phyloP scores from a whole-genome alignment of 495 filamentous ascomycete genomes.

The Paragyromitra xinjiangensis region DNA sequence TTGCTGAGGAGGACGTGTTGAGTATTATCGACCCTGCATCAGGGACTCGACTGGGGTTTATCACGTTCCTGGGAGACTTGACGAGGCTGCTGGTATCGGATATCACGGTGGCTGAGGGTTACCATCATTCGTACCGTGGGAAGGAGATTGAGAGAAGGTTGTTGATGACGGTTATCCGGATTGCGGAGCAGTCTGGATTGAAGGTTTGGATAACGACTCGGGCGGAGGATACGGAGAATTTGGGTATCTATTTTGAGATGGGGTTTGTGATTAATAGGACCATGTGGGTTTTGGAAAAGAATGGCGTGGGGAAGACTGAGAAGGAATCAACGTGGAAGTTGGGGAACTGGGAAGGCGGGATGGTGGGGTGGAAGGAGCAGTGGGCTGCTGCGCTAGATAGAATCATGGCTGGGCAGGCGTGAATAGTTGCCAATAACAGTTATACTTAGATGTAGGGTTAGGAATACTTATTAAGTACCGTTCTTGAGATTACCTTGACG shows the following conservation, averaged over 20 bases:
- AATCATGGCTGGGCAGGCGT: conserved; percentile 49
- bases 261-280: conserved; percentile 50
- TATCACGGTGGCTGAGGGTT: conserved; percentile 24
- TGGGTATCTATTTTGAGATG: conserved; percentile 37
- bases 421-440: background rate
- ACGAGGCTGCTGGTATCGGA: conserved; percentile 32
- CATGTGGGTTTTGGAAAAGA: conserved; percentile 47
- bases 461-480: background rate
- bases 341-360: conserved; percentile 48
- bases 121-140: conserved; percentile 32
- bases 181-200: conserved; percentile 35
- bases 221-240: conserved; percentile 40
- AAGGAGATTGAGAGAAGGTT: conserved; percentile 32
- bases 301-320: background rate
- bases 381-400: conserved; percentile 59
- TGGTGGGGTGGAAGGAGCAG: conserved; percentile 49
- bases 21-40: conserved; percentile 30
- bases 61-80: conserved; percentile 37
- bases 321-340: conserved; percentile 39
- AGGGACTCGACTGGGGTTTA: conserved; percentile 7
- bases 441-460: background rate
- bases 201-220: conserved; percentile 40
- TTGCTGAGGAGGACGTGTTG: conserved; percentile 41
- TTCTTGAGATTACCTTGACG: conserved; percentile 19
- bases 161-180: conserved; percentile 37